Conservation (phyloP, 2,329 filamentous ascomycete genomes). For the Neopestalotiopsis rosae region DNA sequence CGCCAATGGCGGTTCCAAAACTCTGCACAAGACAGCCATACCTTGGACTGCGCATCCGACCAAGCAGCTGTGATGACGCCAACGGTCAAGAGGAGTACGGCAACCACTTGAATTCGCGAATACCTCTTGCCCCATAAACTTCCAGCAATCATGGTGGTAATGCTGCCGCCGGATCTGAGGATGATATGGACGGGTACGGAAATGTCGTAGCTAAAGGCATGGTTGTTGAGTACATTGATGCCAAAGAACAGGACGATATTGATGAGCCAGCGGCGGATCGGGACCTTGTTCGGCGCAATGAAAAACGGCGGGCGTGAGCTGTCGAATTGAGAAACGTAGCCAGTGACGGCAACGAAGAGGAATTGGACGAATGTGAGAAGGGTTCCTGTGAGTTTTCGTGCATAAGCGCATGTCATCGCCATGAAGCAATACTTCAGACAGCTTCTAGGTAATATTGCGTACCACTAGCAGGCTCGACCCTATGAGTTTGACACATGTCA, state of each 20-base stretch:
- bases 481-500: conserved; percentile 39
- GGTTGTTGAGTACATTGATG: conserved; percentile 97
- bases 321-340: conserved; percentile 78
- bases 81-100: conserved; percentile 81
- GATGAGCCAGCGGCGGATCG: conserved; percentile 81
- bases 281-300: conserved; percentile 78
- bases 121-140: conserved; percentile 87
- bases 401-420: conserved; percentile 6
- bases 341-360: conserved; percentile 78
- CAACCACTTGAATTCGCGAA: conserved; percentile 77
- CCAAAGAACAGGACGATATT: conserved; percentile 91
- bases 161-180: conserved; percentile 90
- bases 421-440: conserved; percentile 15
- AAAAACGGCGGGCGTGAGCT: conserved; percentile 71
- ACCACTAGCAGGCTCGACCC: conserved; percentile 85
- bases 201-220: conserved; percentile 96
- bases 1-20: too few relatives aligned
- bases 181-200: conserved; percentile 98
- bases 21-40: conserved; percentile 35
- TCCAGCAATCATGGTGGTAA: conserved; percentile 93
- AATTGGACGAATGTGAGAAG: conserved; percentile 91
- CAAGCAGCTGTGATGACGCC: conserved; percentile 89
- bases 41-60: conserved; percentile 87
- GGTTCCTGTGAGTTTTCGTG: conserved; percentile 62
- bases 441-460: conserved; percentile 34